These are phyloP conservation scores for Collybia sordida DNA, from an alignment of 768 basidiomycete genomes.

Conservation along the genomic window DNA sequence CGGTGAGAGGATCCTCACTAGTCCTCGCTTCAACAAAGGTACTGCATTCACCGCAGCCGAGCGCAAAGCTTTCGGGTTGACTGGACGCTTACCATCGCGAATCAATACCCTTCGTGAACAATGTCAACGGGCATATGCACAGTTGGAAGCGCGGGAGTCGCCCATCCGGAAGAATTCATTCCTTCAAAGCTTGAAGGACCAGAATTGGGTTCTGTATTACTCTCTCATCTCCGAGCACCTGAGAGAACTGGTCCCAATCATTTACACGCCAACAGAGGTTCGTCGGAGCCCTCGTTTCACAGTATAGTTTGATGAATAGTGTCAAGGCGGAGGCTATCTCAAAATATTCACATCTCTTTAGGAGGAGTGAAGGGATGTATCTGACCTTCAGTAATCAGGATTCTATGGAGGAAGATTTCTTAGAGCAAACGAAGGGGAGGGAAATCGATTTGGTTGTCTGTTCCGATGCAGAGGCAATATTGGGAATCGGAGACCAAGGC, in stretches of 20 bases:
- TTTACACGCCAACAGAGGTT: constrained; percentile 84
- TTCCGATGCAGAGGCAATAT: constrained; percentile 82
- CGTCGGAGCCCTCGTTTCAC: constrained; percentile 9
- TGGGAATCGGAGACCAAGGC: constrained; percentile 68
- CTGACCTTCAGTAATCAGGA: constrained; percentile 61
- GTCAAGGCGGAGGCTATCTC: constrained; percentile 77
- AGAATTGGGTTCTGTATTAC: constrained; percentile 85
- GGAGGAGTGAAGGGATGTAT: constrained; percentile 77
- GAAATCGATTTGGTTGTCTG: constrained; percentile 80
- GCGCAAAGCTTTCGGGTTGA: constrained; percentile 65
- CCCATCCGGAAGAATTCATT: constrained; percentile 69
- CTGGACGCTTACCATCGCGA: constrained; percentile 47
- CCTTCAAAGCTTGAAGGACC: constrained; percentile 70
- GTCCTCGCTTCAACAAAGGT: constrained; percentile 77
- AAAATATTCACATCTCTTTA: constrained; percentile 82
- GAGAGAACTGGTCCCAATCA: constrained; percentile 63
- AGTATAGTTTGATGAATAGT: too few relatives aligned
- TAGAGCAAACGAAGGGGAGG: constrained; percentile 60
- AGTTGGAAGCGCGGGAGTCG: constrained; percentile 38
- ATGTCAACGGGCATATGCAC: constrained; percentile 70
- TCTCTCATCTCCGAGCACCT: constrained; percentile 58
- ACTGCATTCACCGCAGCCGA: constrained; percentile 72
- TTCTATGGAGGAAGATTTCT: constrained; percentile 73
- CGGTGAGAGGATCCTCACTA: constrained; percentile 62
- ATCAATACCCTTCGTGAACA: constrained; percentile 75